Conservation (phyloP, 2,329 filamentous ascomycete genomes). For the Cytospora chrysosperma region DNA sequence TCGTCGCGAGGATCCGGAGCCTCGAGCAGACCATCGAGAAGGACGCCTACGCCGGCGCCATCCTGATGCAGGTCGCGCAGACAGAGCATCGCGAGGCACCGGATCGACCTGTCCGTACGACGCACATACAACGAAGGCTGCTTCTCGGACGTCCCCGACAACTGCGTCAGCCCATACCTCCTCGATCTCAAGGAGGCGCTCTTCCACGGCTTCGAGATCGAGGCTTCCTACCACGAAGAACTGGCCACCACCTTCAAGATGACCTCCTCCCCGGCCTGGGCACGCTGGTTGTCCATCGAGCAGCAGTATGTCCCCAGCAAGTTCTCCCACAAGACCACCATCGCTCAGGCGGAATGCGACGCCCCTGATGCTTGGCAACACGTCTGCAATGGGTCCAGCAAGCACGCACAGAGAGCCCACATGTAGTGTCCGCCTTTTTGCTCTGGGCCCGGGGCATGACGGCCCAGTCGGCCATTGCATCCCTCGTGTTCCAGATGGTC, state of each 20-base stretch:
- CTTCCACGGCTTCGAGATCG: slow-evolving; percentile 28
- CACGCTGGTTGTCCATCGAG: slow-evolving; percentile 30
- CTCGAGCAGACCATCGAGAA: slow-evolving; percentile 23
- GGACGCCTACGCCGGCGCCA: slow-evolving; percentile 25
- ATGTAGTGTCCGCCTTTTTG: slow-evolving; percentile 29
- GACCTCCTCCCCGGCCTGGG: slow-evolving; percentile 30
- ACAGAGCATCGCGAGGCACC: slow-evolving; percentile 25
- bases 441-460: slow-evolving; percentile 33
- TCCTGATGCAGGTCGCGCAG: slow-evolving; percentile 22
- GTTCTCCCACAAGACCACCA: slow-evolving; percentile 25
- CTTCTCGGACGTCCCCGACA: slow-evolving; percentile 7
- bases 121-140: slow-evolving; percentile 17
- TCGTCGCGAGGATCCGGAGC: slow-evolving; percentile 24
- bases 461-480: slow-evolving; percentile 30
- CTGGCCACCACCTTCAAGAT: slow-evolving; percentile 30
- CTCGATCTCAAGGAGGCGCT: slow-evolving; percentile 28
- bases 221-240: slow-evolving; percentile 31
- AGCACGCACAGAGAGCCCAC: slow-evolving; percentile 25
- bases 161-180: slow-evolving; percentile 5
- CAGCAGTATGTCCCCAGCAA: slow-evolving; percentile 30
- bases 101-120: slow-evolving; percentile 23
- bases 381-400: slow-evolving; percentile 31
- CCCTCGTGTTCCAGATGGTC: slow-evolving; percentile 30
- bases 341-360: slow-evolving; percentile 31
- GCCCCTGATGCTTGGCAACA: slow-evolving; percentile 32